Conservation (phyloP, 2,329 filamentous ascomycete species). For the Ceratocystis cubensis region DNA sequence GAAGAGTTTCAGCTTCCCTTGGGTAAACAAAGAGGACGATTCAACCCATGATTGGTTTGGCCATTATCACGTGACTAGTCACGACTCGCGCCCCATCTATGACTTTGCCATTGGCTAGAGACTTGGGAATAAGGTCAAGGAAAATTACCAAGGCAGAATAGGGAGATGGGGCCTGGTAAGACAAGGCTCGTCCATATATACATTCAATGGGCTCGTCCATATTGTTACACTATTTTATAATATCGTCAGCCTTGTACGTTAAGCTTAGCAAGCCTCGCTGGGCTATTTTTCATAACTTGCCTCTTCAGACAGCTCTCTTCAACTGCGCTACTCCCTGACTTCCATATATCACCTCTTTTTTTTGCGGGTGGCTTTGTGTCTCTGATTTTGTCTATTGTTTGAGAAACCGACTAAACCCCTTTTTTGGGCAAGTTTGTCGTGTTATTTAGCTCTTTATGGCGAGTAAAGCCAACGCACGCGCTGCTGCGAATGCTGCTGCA, state of each 20-base stretch:
- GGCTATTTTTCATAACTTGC: not conserved
- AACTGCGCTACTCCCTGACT: not conserved
- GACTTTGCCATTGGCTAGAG: not conserved
- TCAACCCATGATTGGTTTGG: not conserved
- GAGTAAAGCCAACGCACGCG: slow-evolving; percentile 19
- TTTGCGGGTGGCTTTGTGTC: not conserved
- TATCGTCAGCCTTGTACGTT: not conserved
- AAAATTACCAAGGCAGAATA: not conserved
- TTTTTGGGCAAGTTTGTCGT: not conserved
- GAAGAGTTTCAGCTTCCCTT: not conserved
- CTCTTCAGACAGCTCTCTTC: not conserved
- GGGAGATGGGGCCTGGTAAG: no score
- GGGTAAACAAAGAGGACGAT: not conserved
- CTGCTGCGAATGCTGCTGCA: slow-evolving; percentile 13
- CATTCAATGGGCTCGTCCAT: not conserved
- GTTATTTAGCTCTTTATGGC: slow-evolving; percentile 14
- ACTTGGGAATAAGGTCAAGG: not conserved
- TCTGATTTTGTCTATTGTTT: not conserved
- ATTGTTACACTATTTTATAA: not conserved
- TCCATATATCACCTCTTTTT: not conserved
- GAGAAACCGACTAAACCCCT: not conserved
- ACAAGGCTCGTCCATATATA: not conserved
- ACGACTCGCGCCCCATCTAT: not conserved
- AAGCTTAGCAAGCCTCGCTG: no score
- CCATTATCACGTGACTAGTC: not conserved